Base-by-base conservation (phyloP, 1,284 basidiomycete species). In the Moesziomyces aphidis region DNA sequence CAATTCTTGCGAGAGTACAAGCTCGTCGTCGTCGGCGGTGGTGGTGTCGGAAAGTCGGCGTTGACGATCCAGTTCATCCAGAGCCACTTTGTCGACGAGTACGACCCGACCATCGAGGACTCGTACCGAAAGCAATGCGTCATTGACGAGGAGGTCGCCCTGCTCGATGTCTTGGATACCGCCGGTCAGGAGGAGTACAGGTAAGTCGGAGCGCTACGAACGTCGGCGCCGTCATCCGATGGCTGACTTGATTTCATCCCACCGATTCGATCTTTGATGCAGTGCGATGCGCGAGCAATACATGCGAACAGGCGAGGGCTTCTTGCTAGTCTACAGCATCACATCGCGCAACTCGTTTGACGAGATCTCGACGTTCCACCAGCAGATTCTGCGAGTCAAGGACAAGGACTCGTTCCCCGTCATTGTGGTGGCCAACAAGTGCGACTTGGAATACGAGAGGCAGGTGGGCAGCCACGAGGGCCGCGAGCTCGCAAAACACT, bases 391-490 rank as follows among this genome's bases (percentile, higher is more conserved):
- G 28, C 77, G 84, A 67, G 94, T 98, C 76, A 98, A 99, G 88
- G 97, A 99, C 87, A 93, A 94, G 86, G 97, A 99, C 60, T 86
- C 91, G 52, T 97, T 98, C 89, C 97, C 97, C 24, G 94, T 98
- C 76, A 93, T 99, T 70, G 92, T 99, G 54, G 94, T 98, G 9
- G 97, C 95, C 39, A 99, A 99, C 89, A 99, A 99, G 88, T 97
- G 94, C 85, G 97, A 99, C 86, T 87, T 99, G 82, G 97, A 99
- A 85, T 97, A 93, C 84, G 97, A 99, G 86, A 89, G 97, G 65
- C 95, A 98, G 86, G 97, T 99, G 19, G 93, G 94, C 84, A 93
- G 92, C 88, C 94, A 96, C 83, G 96, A 99, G 93, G 97, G 97
- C 11, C 93, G 94, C 63, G 95, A 97, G 81, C 89, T 99, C 63